Conservation (phyloP, 208 protist species). For the Trypanosoma boissoni region DNA sequence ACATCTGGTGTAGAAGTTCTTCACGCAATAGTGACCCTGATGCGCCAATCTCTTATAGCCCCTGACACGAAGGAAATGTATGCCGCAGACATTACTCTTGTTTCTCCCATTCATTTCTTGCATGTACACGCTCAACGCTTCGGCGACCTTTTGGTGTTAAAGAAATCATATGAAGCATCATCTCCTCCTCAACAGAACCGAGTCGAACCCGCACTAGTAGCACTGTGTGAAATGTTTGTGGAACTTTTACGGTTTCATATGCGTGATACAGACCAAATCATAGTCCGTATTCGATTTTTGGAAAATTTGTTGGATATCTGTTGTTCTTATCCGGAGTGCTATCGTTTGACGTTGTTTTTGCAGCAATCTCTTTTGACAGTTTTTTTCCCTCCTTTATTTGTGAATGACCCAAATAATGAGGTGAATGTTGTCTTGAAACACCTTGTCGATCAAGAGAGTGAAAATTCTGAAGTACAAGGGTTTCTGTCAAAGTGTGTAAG, state of each 20-base stretch:
- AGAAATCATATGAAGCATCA: background rate
- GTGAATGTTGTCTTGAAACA: slow-evolving; percentile 16
- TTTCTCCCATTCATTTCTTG: slow-evolving; percentile 36
- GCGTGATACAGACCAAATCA: slow-evolving; percentile 35
- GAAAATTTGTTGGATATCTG: slow-evolving; percentile 39
- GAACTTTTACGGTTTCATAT: slow-evolving; percentile 49
- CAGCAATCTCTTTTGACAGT: slow-evolving; percentile 37
- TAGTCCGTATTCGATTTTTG: slow-evolving; percentile 43
- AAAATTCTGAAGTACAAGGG: slow-evolving; percentile 1
- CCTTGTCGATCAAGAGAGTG: background rate
- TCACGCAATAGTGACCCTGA: slow-evolving; percentile 35
- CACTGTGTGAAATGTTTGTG: slow-evolving; percentile 54
- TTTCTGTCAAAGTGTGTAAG: slow-evolving; percentile 17
- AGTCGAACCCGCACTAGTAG: slow-evolving; percentile 28
- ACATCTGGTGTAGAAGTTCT: slow-evolving; percentile 51
- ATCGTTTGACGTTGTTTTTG: slow-evolving; percentile 35
- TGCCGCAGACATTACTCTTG: slow-evolving; percentile 24
- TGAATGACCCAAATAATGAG: slow-evolving; percentile 18
- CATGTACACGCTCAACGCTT: slow-evolving; percentile 29
- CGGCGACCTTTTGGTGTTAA: slow-evolving; percentile 20
- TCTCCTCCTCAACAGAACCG: slow-evolving; percentile 5
- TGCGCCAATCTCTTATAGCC: slow-evolving; percentile 54
- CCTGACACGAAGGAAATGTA: slow-evolving; percentile 51
- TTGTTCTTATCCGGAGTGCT: slow-evolving; percentile 39
- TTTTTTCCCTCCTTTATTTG: slow-evolving; percentile 37